phyloP scores from a whole-genome alignment of 176 grass and related monocot species.

The Aegilops longissima region DNA sequence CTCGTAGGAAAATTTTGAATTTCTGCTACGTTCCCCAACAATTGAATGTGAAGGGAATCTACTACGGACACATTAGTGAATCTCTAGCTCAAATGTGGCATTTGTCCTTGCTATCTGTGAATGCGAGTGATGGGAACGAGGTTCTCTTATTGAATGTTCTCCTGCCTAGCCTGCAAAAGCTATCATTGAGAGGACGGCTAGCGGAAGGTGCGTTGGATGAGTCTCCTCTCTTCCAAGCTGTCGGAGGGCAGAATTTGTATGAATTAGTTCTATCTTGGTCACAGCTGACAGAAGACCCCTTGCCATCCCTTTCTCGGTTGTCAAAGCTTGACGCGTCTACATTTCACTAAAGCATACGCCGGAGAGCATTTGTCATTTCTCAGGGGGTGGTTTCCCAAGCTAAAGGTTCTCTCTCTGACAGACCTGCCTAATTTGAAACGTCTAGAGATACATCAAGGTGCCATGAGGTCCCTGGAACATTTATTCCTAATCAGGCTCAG shows the following conservation, averaged over 20 bases:
- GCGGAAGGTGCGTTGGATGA: not conserved
- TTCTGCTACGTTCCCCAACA: no score
- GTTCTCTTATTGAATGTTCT: not conserved
- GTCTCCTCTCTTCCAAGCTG: not conserved
- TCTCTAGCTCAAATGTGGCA: constrained; percentile 17
- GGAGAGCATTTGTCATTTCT: constrained; percentile 21
- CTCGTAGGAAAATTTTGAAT: no score
- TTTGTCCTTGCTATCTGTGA: not conserved
- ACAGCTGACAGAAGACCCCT: not conserved
- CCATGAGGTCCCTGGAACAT: constrained; percentile 2
- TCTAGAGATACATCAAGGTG: constrained; percentile 23
- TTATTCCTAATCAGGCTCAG: not conserved
- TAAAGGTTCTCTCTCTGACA: not conserved
- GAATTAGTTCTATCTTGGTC: not conserved
- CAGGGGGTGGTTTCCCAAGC: no score
- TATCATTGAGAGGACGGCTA: not conserved
- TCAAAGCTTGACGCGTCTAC: not conserved
- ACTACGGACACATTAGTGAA: not conserved
- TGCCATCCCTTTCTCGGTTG: not conserved
- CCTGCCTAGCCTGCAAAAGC: not conserved
- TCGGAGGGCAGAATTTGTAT: not conserved
- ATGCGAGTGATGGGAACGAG: no score
- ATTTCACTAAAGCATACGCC: constrained; percentile 14
- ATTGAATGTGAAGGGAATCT: no score
- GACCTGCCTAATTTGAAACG: not conserved